Conservation (phyloP, 177 flowering plant species). For the Vitis hybrid region DNA sequence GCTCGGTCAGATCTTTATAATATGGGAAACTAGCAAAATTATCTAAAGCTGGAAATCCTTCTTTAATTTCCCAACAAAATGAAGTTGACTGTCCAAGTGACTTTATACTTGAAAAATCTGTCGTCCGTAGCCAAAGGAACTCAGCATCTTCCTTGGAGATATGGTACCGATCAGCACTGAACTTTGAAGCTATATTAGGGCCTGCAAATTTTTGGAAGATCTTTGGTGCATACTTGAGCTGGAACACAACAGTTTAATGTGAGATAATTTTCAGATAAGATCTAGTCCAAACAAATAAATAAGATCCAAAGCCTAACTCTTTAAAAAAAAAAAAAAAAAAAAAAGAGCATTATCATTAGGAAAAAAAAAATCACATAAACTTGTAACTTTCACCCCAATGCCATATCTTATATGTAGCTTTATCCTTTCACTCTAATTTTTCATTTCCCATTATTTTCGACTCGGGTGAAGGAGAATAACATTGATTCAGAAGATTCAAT, state of each 20-base stretch:
- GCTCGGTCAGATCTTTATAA: conserved; percentile 27
- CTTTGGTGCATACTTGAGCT: conserved; percentile 82
- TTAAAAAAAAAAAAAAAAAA: too few relatives aligned
- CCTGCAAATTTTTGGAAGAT: conserved; percentile 58
- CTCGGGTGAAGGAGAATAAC: too few relatives aligned
- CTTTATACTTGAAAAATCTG: conserved; percentile 68
- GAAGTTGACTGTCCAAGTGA: conserved; percentile 74
- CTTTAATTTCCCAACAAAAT: conserved; percentile 63
- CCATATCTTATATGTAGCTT: neutral
- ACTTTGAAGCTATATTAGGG: conserved; percentile 46
- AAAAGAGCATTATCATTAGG: rapidly evolving
- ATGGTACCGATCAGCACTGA: conserved; percentile 53
- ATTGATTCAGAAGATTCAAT: too few relatives aligned
- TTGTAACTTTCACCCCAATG: neutral
- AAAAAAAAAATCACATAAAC: neutral
- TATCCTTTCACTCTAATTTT: neutral
- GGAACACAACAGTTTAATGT: conserved; percentile 21
- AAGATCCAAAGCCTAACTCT: too few relatives aligned
- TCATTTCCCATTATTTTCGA: too few relatives aligned
- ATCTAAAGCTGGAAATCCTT: conserved; percentile 38
- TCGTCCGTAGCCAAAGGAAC: conserved; percentile 84
- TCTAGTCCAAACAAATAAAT: too few relatives aligned
- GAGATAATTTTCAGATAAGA: conserved; percentile 2
- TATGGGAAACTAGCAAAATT: conserved; percentile 48
- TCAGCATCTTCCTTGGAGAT: conserved; percentile 75